phyloP scores from a whole-genome alignment of 1,284 basidiomycete genomes.

The Cryptococcus amylolentus region DNA sequence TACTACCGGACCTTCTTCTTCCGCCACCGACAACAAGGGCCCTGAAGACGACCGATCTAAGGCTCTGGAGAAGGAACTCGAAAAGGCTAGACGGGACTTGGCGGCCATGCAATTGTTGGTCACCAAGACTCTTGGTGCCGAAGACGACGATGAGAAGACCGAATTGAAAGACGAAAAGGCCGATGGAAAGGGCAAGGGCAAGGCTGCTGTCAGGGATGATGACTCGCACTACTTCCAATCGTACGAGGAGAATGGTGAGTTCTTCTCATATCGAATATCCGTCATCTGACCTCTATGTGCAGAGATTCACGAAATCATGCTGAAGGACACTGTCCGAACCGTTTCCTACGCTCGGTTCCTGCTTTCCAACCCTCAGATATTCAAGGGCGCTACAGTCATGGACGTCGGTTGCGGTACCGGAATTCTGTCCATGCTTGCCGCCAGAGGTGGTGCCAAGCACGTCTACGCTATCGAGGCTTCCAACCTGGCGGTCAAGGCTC shows the following conservation, averaged over 20 bases:
- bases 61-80: constrained; percentile 45
- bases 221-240: constrained; percentile 93
- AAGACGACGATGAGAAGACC: constrained; percentile 13
- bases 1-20: constrained; percentile 7
- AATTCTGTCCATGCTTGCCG: constrained; percentile 88
- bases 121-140: constrained; percentile 26
- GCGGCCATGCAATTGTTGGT: constrained; percentile 32
- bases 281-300: constrained; percentile 50
- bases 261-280: background rate
- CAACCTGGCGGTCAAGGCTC: constrained; percentile 76
- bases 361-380: constrained; percentile 74
- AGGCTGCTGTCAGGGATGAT: constrained; percentile 60
- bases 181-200: constrained; percentile 39
- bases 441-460: constrained; percentile 82
- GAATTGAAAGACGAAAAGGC: constrained; percentile 12
- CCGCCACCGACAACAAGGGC: background rate
- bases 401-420: constrained; percentile 95
- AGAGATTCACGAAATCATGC: constrained; percentile 60
- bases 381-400: constrained; percentile 81
- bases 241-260: constrained; percentile 82
- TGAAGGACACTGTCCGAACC: constrained; percentile 82
- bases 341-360: constrained; percentile 91
- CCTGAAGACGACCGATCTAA: constrained; percentile 1
- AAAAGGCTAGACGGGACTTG: constrained; percentile 29
- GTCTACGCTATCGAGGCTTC: constrained; percentile 94